Percentiles rank a stretch among this genome's conserved stretches.
These are phyloP conservation scores for Lenzites betulinus DNA, from an alignment of 768 basidiomycete genomes.

Conservation along the genomic window DNA sequence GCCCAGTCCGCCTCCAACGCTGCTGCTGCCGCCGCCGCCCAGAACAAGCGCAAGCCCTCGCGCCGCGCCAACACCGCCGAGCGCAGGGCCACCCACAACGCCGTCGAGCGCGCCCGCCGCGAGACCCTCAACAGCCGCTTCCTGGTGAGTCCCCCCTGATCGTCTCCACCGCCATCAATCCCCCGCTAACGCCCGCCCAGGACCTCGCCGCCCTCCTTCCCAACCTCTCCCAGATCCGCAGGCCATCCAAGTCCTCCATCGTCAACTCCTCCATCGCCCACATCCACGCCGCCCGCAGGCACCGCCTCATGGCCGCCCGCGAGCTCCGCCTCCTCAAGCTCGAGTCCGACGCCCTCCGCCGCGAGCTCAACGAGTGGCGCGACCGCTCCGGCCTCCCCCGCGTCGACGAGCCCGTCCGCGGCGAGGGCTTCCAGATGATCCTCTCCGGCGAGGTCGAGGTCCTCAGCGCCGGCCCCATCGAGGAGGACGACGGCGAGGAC, in stretches of 20 bases:
- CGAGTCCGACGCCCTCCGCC: conserved; percentile 85
- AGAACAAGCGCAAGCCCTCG: conserved; percentile 77
- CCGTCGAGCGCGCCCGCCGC: conserved; percentile 84
- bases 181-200: conserved; percentile 39
- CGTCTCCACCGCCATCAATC: conserved; percentile 19
- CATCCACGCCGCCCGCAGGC: conserved; percentile 79
- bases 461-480: conserved; percentile 45
- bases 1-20: conserved; percentile 21
- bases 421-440: conserved; percentile 73
- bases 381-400: conserved; percentile 69
- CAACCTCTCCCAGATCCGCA: conserved; percentile 85
- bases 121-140: conserved; percentile 94
- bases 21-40: conserved; percentile 32
- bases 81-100: conserved; percentile 95
- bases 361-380: conserved; percentile 94
- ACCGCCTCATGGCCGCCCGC: conserved; percentile 77
- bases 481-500: conserved; percentile 60
- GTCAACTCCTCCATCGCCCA: conserved; percentile 95
- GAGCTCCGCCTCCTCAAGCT: conserved; percentile 78
- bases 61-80: conserved; percentile 96
- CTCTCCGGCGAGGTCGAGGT: conserved; percentile 73
- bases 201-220: conserved; percentile 91
- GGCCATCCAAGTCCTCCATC: conserved; percentile 95
- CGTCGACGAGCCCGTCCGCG: conserved; percentile 71
- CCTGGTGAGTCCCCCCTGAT: conserved; percentile 56